Conservation (phyloP, 768 basidiomycete genomes). For the Cystobasidium tubakii region DNA sequence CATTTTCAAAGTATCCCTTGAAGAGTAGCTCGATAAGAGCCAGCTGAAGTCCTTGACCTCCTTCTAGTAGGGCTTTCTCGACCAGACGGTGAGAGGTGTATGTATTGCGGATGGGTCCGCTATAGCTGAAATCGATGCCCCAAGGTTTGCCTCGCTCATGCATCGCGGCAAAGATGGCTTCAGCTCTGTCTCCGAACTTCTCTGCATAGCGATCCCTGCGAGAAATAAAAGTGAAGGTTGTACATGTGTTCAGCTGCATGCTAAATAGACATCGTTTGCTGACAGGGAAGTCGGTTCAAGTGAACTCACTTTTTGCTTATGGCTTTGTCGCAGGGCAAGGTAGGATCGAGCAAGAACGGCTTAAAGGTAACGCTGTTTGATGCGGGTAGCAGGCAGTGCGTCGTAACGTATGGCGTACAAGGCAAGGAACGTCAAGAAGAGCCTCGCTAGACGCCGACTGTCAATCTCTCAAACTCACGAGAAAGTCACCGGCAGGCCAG, state of each 20-base stretch:
- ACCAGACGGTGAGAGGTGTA: slow-evolving; percentile 66
- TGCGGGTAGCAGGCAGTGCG: no score
- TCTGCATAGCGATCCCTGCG: slow-evolving; percentile 41
- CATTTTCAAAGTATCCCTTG: slow-evolving; percentile 50
- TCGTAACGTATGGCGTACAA: background rate
- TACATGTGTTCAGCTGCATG: background rate
- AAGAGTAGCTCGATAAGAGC: slow-evolving; percentile 56
- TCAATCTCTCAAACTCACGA: background rate
- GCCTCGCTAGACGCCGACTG: no score
- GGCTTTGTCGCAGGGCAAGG: slow-evolving; percentile 34
- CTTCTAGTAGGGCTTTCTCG: slow-evolving; percentile 61
- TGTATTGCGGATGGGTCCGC: slow-evolving; percentile 63
- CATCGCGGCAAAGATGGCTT: slow-evolving; percentile 41
- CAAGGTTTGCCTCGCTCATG: slow-evolving; percentile 31
- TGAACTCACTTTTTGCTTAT: slow-evolving; percentile 16
- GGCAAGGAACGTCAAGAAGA: no score
- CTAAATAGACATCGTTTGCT: no score
- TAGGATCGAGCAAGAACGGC: slow-evolving; percentile 46
- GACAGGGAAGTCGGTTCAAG: background rate
- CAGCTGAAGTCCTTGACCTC: slow-evolving; percentile 60
- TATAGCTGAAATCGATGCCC: slow-evolving; percentile 45
- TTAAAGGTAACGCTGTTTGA: slow-evolving; percentile 35
- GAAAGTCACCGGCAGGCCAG: slow-evolving; percentile 39
- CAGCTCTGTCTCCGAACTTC: slow-evolving; percentile 42
- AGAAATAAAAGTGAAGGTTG: background rate